Evolutionary conservation across 768 basidiomycete genomes (phyloP).

Genomic region (Coprinellus micaceus): DNA sequence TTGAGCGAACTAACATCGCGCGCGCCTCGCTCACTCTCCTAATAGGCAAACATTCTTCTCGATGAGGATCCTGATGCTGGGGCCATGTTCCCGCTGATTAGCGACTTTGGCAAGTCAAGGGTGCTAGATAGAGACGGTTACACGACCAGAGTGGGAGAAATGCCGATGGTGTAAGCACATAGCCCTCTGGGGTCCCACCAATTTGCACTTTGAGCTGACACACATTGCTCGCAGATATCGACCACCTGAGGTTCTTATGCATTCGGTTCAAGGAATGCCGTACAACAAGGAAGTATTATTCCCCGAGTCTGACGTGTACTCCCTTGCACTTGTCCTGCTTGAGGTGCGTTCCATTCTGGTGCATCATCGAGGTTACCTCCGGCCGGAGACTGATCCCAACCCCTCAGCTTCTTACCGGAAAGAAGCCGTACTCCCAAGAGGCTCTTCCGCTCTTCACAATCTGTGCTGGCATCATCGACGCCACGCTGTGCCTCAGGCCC

Average conservation of each 20-base stretch:
- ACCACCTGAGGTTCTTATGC: neutral
- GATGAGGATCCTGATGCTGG: neutral
- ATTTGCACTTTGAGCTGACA: neutral
- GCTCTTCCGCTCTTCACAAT: neutral
- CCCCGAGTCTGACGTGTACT: conserved; percentile 14
- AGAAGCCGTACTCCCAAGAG: neutral
- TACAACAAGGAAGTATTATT: neutral
- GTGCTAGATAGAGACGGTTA: neutral
- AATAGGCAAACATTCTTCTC: neutral
- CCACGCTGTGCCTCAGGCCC: neutral
- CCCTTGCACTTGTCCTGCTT: conserved; percentile 10
- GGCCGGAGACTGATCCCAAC: too few species aligned
- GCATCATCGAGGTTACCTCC: too few species aligned
- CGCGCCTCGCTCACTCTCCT: neutral
- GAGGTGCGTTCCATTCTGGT: conserved; percentile 9
- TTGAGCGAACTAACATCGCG: neutral
- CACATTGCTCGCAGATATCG: neutral
- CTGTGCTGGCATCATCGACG: neutral
- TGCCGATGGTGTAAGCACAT: neutral
- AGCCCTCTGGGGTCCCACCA: too few species aligned
- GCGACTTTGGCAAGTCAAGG: conserved; percentile 5
- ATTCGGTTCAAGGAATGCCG: neutral
- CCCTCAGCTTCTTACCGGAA: too few species aligned
- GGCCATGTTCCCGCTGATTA: neutral
- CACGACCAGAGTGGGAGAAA: neutral